Evolutionary conservation across 768 basidiomycete genomes (phyloP), one percentile per base, ranked within the genome.

Genomic region (Amyloporia xantha): DNA sequence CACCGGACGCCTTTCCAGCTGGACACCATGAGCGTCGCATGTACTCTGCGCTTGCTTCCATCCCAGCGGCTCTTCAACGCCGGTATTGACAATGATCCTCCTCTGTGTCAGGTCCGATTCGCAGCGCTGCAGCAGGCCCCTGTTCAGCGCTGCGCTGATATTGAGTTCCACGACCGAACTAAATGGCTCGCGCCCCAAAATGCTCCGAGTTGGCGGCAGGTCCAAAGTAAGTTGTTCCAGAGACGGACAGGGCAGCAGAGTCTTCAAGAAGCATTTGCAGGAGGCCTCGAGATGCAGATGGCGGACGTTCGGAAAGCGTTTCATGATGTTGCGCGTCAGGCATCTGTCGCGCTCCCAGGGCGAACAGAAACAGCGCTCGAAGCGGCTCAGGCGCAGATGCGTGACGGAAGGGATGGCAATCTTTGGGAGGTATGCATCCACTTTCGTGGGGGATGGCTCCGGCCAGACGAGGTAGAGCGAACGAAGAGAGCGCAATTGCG

Each of bases 211-310:
- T 7, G 49, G 19, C 19, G 45, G 1, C 17, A 17, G 9, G 10
- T 46, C 42, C 12, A 53, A 33, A 11, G 39, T 49, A 24, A 50
- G 48, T 12, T 37, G 41, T 38, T 37, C 36, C 4, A 53, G 26
- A 1, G 42, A n/a, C 12, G 23, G 28, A 4, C 38, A 48, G 12
- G 41, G 41, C 3, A 9, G 11, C 11, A 50, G 30, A 23, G 19
- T 4, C 37, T 44, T 50, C n/a, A 54, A 49, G 24, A 33, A 20
- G n/a, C n/a, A n/a, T n/a, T n/a, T n/a, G 26, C 28, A 12, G 2
- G 53, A 49, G 12, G 2, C 40, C n/a, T 40, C 53, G 36, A 54
- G 35, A 26, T 38, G 41, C 6, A 54, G 26, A 11, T 43, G 44
- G 15, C 37, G 17, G 13, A 50, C 33, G 17, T n/a, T 2, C 12